Evolutionary conservation across 352 stramenopile genomes (phyloP).

Genomic region (Phytophthora agathidicida): DNA sequence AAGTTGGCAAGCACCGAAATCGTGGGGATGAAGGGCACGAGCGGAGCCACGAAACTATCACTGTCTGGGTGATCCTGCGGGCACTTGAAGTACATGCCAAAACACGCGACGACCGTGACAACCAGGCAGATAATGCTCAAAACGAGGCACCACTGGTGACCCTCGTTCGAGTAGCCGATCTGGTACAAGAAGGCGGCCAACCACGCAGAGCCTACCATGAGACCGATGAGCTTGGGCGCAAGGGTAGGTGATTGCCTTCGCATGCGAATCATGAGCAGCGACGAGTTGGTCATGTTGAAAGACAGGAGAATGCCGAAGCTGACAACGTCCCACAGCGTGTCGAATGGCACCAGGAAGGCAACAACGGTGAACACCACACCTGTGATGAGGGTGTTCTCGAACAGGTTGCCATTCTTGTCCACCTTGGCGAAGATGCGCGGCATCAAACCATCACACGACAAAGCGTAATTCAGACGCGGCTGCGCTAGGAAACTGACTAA

Average conservation of each 20-base stretch:
- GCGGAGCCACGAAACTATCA: constrained; percentile 59
- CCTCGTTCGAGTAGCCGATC: constrained; percentile 66
- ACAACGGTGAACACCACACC: constrained; percentile 72
- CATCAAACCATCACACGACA: constrained; percentile 93
- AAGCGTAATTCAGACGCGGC: constrained; percentile 92
- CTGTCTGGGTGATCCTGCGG: constrained; percentile 51
- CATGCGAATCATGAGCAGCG: constrained; percentile 78
- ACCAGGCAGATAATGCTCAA: constrained; percentile 60
- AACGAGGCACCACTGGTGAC: constrained; percentile 37
- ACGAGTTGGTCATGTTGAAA: constrained; percentile 86
- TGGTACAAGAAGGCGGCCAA: constrained; percentile 72
- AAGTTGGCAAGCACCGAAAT: constrained; percentile 71
- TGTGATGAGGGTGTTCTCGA: constrained; percentile 75
- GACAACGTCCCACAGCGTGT: constrained; percentile 87
- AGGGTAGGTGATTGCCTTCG: constrained; percentile 56
- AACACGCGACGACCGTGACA: constrained; percentile 27
- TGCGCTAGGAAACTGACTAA: constrained; percentile 94
- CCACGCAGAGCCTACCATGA: constrained; percentile 44
- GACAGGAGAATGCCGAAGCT: constrained; percentile 89
- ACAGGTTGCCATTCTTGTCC: constrained; percentile 81
- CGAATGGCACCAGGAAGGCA: constrained; percentile 79
- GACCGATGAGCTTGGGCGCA: constrained; percentile 48
- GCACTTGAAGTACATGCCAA: constrained; percentile 65
- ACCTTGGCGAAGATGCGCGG: constrained; percentile 90
- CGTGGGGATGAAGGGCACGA: constrained; percentile 73